Conservation (phyloP, 1,284 basidiomycete species). For the Hemileia vastatrix region DNA sequence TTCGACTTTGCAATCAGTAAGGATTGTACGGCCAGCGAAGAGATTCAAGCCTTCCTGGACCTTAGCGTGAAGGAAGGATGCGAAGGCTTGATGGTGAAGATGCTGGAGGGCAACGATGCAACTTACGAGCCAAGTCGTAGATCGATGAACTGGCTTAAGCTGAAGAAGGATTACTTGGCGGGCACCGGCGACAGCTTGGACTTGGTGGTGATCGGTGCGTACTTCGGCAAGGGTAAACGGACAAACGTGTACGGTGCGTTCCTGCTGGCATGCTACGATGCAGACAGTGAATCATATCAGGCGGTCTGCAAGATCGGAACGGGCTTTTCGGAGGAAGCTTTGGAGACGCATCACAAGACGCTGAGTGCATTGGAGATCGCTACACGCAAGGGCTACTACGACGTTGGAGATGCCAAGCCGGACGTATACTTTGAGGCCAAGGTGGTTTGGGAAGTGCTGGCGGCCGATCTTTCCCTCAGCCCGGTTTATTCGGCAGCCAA, state of each 20-base stretch:
- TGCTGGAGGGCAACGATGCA: constrained; percentile 80
- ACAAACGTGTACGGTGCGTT: constrained; percentile 94
- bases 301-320: constrained; percentile 99
- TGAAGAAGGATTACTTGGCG: constrained; percentile 95
- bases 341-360: constrained; percentile 71
- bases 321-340: constrained; percentile 84
- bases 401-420: constrained; percentile 34
- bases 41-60: constrained; percentile 89
- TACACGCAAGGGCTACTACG: constrained; percentile 26
- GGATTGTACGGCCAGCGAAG: constrained; percentile 79
- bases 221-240: constrained; percentile 94
- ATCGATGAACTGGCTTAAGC: constrained; percentile 97
- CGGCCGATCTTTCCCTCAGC: constrained; percentile 91
- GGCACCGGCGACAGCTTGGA: constrained; percentile 96
- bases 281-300: constrained; percentile 80
- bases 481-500: constrained; percentile 96
- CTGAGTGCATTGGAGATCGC: constrained; percentile 69
- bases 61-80: constrained; percentile 95
- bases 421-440: constrained; percentile 39
- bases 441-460: constrained; percentile 96
- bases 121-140: constrained; percentile 89
- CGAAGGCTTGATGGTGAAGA: constrained; percentile 98
- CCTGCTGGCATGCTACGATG: constrained; percentile 85
- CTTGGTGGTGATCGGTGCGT: constrained; percentile 89
- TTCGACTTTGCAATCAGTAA: constrained; percentile 86